These are phyloP conservation scores for Metschnikowia cubensis DNA, from an alignment of 805 yeast genomes.

Conservation along the genomic window DNA sequence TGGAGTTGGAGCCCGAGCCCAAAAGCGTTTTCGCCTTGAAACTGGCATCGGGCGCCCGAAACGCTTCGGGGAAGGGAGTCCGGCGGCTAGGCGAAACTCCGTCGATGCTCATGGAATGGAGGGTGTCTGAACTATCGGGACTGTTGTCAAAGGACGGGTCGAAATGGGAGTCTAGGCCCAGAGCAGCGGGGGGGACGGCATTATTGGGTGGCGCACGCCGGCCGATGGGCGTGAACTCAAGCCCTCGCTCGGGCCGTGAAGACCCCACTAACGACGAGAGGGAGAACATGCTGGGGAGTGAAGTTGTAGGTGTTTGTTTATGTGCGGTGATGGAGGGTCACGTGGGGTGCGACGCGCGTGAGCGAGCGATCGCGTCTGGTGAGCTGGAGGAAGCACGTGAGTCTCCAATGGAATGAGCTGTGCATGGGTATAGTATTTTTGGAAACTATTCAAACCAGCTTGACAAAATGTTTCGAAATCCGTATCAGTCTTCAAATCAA, in stretches of 20 bases:
- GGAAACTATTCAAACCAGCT: too few relatives aligned
- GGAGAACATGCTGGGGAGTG: slow-evolving; percentile 13
- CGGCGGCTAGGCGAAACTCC: slow-evolving; percentile 1
- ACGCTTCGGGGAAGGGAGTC: slow-evolving; percentile 3
- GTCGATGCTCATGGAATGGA: slow-evolving; percentile 1
- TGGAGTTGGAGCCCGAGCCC: slow-evolving; percentile 16
- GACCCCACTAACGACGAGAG: slow-evolving; percentile 18
- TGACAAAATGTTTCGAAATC: too few relatives aligned
- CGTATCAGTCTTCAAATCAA: too few relatives aligned
- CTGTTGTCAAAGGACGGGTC: slow-evolving; percentile 15
- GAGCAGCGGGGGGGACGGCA: neutral
- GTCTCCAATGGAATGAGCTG: too few relatives aligned
- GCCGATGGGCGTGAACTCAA: slow-evolving; percentile 27
- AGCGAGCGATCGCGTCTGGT: neutral
- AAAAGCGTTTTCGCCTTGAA: slow-evolving; percentile 1
- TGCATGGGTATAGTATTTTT: too few relatives aligned
- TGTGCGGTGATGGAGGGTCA: neutral
- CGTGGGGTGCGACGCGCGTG: neutral
- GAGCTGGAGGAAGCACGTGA: neutral
- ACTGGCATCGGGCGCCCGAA: neutral
- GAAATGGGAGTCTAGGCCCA: neutral
- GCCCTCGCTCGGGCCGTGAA: slow-evolving; percentile 15
- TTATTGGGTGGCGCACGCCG: slow-evolving; percentile 8
- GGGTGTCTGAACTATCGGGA: slow-evolving; percentile 7
- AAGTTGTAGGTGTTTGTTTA: neutral